A percentile compares a stretch with the other conserved stretches of the same genome.
Evolutionary conservation across 495 filamentous ascomycete species (phyloP).

Genomic region (Cercophora samala): DNA sequence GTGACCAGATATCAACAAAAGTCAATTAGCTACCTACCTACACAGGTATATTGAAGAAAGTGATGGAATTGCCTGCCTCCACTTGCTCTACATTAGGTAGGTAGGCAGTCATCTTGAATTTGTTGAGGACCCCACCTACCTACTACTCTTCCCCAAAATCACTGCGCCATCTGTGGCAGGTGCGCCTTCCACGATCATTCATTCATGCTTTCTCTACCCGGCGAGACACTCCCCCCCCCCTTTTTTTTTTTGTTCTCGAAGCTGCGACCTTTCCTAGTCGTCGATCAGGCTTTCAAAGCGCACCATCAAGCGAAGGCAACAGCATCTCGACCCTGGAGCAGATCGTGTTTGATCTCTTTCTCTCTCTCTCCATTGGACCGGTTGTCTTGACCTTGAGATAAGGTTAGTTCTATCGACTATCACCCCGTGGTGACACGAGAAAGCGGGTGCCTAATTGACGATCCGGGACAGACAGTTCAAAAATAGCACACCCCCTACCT

Average conservation of each 20-base stretch:
- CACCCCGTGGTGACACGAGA: conserved; percentile 1
- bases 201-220: background rate
- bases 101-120: too few species aligned
- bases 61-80: too few species aligned
- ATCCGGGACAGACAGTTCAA: conserved; percentile 2
- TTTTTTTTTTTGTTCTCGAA: background rate
- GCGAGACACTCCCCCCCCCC: background rate
- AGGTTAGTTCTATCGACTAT: too few species aligned
- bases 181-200: background rate
- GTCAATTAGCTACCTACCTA: too few species aligned
- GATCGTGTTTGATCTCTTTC: too few species aligned
- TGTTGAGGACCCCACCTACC: too few species aligned
- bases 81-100: too few species aligned
- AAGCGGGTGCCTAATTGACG: background rate
- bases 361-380: too few species aligned
- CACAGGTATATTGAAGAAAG: too few species aligned
- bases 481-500: background rate
- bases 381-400: background rate
- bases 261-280: background rate
- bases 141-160: too few species aligned
- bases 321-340: background rate
- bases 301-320: background rate
- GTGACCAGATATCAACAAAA: too few species aligned
- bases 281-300: background rate
- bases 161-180: too few species aligned